These are phyloP conservation scores for Guyanaporus albipodus DNA, from an alignment of 768 basidiomycete species.

Conservation along the genomic window DNA sequence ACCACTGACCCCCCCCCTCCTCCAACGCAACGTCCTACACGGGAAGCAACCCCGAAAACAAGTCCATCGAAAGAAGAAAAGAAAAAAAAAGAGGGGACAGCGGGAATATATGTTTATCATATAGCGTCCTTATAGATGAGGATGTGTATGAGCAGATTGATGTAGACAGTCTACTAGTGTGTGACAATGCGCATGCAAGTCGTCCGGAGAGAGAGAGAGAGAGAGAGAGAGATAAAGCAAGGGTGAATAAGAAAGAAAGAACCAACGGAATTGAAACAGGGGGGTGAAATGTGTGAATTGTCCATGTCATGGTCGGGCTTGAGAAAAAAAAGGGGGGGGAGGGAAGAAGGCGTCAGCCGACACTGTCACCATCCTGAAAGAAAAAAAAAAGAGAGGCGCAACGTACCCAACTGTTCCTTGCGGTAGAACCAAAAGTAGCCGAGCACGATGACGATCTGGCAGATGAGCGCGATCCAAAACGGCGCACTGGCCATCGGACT, in stretches of 20 bases:
- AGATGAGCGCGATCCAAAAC: conserved; percentile 84
- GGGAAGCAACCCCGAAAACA: no score
- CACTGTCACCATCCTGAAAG: no score
- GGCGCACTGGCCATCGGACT: conserved; percentile 81
- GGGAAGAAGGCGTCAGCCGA: not conserved
- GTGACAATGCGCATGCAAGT: no score
- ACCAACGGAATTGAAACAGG: no score
- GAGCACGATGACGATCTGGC: conserved; percentile 79
- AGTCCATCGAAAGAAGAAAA: not conserved
- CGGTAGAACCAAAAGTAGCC: conserved; percentile 98
- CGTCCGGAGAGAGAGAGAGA: no score
- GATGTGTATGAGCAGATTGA: no score
- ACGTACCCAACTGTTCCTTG: conserved; percentile 83
- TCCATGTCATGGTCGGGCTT: conserved; percentile 13
- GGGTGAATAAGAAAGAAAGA: not conserved
- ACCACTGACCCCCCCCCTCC: no score
- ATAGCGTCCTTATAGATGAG: not conserved
- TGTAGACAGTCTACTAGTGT: not conserved
- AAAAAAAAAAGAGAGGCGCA: not conserved
- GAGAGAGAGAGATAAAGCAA: not conserved
- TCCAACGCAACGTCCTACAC: not conserved
- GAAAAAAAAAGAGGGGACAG: not conserved
- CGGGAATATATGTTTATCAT: not conserved
- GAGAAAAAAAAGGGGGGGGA: not conserved
- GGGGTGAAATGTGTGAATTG: no score